These are phyloP conservation scores for Phallus indusiatus DNA, from an alignment of 768 basidiomycete genomes.

Conservation along the genomic window DNA sequence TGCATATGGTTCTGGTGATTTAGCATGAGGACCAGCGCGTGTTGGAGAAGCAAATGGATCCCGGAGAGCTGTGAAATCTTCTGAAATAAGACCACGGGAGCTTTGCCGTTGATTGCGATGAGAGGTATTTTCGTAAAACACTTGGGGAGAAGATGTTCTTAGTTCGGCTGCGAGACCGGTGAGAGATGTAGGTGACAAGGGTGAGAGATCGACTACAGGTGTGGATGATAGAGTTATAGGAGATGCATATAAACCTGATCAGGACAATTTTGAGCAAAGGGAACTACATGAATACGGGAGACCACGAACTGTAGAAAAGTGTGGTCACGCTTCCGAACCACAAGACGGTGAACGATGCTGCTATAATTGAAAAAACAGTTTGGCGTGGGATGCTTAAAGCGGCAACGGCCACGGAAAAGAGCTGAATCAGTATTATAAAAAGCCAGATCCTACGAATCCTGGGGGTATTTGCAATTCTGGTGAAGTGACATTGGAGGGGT, in stretches of 20 bases:
- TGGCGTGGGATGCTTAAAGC: neutral
- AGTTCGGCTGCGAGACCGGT: neutral
- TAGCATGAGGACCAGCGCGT: neutral
- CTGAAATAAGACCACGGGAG: conserved; percentile 2
- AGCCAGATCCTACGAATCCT: conserved; percentile 4
- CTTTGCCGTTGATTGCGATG: neutral
- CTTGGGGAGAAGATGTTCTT: neutral
- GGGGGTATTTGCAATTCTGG: neutral
- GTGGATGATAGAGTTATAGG: neutral
- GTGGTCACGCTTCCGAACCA: conserved; percentile 3
- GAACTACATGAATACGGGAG: neutral
- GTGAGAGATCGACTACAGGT: neutral
- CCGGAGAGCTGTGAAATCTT: conserved; percentile 8
- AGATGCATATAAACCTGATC: neutral
- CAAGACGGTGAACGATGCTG: conserved; percentile 1
- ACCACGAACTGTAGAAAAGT: conserved; percentile 3
- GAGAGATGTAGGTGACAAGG: neutral
- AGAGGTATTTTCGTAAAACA: neutral
- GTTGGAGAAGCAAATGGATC: conserved; percentile 8
- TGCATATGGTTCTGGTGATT: neutral
- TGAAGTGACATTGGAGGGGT: neutral
- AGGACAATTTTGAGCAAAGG: neutral
- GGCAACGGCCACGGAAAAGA: neutral
- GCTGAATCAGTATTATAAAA: neutral
- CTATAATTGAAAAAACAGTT: neutral